Evolutionary conservation across 1,284 basidiomycete species (phyloP).

Genomic region (Rhizoctonia solani): DNA sequence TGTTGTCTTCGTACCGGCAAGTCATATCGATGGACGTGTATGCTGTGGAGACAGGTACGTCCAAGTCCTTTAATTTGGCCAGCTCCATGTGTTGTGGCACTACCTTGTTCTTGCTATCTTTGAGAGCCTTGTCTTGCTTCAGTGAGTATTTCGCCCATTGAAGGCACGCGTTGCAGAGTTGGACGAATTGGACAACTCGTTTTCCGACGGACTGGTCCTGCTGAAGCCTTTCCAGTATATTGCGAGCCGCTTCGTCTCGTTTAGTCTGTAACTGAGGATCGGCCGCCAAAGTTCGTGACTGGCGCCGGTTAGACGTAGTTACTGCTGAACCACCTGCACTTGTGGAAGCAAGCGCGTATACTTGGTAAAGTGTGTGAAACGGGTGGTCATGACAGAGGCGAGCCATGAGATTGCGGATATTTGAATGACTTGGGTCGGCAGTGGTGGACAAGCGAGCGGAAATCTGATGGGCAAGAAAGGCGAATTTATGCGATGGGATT

Average conservation of each 20-base stretch:
- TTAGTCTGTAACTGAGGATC: constrained; percentile 1
- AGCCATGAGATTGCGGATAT: constrained; percentile 66
- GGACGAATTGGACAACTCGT: constrained; percentile 64
- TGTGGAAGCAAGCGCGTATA: constrained; percentile 62
- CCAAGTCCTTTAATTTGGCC: constrained; percentile 56
- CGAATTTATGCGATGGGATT: constrained; percentile 88
- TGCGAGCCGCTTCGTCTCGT: constrained; percentile 38
- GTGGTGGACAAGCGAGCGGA: constrained; percentile 76
- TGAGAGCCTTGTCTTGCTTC: constrained; percentile 43
- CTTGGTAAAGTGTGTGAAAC: constrained; percentile 90
- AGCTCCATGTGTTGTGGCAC: constrained; percentile 39
- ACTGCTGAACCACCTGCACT: constrained; percentile 24
- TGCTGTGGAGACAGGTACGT: constrained; percentile 80
- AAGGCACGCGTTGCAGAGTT: constrained; percentile 72
- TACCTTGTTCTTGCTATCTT: constrained; percentile 28
- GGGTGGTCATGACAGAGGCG: constrained; percentile 90
- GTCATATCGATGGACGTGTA: constrained; percentile 74
- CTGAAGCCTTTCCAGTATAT: constrained; percentile 71
- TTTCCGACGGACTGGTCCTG: constrained; percentile 48
- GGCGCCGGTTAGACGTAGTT: constrained; percentile 34
- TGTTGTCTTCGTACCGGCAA: constrained; percentile 62
- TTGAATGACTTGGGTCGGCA: constrained; percentile 56
- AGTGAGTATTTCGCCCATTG: constrained; percentile 77
- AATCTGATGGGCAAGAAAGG: constrained; percentile 90
- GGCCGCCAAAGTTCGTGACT: constrained; percentile 7